Conservation (phyloP, 306 rosid genomes). For the Purshia tridentata region DNA sequence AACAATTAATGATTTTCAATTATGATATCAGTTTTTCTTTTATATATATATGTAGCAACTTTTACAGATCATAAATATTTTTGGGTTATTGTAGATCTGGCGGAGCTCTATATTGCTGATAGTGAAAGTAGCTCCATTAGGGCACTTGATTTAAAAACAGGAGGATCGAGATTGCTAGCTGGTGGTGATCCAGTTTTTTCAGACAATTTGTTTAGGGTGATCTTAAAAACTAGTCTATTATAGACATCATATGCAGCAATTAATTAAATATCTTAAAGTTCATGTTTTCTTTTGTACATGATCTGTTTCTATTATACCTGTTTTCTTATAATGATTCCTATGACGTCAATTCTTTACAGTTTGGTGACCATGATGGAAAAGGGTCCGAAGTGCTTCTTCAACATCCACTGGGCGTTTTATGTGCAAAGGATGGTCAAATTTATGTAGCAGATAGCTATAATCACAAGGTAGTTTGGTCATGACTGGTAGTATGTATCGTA, state of each 20-base stretch:
- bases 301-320: neutral
- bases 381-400: conserved; percentile 91
- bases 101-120: conserved; percentile 75
- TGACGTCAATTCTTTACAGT: conserved; percentile 48
- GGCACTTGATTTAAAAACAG: conserved; percentile 71
- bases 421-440: conserved; percentile 63
- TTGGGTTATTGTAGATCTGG: conserved; percentile 46
- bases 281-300: neutral
- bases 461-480: conserved; percentile 67
- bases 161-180: conserved; percentile 82
- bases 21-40: conserved; percentile 1
- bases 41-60: neutral
- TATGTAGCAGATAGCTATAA: conserved; percentile 88
- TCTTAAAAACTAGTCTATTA: conserved; percentile 12
- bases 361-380: conserved; percentile 93
- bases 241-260: neutral
- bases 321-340: conserved; percentile 12
- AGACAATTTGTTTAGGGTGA: conserved; percentile 86
- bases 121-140: conserved; percentile 99
- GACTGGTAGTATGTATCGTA: neutral
- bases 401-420: conserved; percentile 80
- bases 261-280: neutral
- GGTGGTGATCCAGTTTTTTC: conserved; percentile 86
- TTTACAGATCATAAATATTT: conserved; percentile 16
- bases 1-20: conserved; percentile 16